These are phyloP conservation scores for Phytopythium helicoides DNA, from an alignment of 352 stramenopile species.

Conservation along the genomic window DNA sequence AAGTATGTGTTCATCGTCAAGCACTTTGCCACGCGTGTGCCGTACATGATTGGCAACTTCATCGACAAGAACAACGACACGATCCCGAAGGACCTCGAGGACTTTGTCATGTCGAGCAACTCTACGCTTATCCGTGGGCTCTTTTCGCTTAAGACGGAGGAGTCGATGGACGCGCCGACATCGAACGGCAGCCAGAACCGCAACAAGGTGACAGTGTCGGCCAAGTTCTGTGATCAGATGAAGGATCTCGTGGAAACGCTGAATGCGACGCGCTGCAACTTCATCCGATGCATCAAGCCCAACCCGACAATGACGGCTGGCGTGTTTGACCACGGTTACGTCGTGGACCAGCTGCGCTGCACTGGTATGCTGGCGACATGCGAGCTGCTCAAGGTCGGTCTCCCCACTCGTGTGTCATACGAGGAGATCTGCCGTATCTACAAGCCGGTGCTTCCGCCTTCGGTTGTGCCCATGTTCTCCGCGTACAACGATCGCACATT, in stretches of 20 bases:
- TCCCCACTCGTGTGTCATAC: slow-evolving; percentile 89
- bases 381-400: slow-evolving; percentile 89
- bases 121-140: slow-evolving; percentile 79
- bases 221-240: slow-evolving; percentile 89
- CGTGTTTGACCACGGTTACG: slow-evolving; percentile 87
- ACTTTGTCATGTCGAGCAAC: slow-evolving; percentile 84
- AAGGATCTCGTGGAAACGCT: slow-evolving; percentile 83
- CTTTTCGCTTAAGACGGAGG: slow-evolving; percentile 64
- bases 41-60: slow-evolving; percentile 95
- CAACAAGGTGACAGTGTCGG: slow-evolving; percentile 63
- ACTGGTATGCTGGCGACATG: slow-evolving; percentile 89
- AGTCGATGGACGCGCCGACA: slow-evolving; percentile 41
- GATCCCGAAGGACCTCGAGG: slow-evolving; percentile 89
- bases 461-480: slow-evolving; percentile 77
- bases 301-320: slow-evolving; percentile 78
- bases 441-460: slow-evolving; percentile 70
- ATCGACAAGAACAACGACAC: slow-evolving; percentile 97
- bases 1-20: slow-evolving; percentile 95
- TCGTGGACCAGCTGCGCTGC: slow-evolving; percentile 89
- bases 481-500: slow-evolving; percentile 86
- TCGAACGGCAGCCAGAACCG: slow-evolving; percentile 37
- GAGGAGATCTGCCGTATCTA: slow-evolving; percentile 89
- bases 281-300: slow-evolving; percentile 91
- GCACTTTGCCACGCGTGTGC: slow-evolving; percentile 95
- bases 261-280: slow-evolving; percentile 83